Evolutionary conservation across 257 asterid species (phyloP), one percentile per base, ranked within the genome.

Genomic region (Plantago ovata): DNA sequence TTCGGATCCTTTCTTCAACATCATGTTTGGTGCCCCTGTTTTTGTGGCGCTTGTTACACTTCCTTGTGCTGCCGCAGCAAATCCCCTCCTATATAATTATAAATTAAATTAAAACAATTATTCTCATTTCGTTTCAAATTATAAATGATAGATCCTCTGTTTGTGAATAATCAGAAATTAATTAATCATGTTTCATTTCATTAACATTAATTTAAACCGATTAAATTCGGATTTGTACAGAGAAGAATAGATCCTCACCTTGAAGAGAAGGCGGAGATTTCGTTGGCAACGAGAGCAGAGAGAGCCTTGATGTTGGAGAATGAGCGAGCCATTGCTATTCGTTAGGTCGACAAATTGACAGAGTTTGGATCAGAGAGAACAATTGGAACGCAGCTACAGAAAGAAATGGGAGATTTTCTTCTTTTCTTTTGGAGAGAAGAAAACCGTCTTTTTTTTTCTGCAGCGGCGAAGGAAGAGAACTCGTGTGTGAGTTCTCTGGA

Each of bases 81-180:
- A 80, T 42, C 87, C 87, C 71, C 79, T 75, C 67, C 87, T 72
- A 60, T 14, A 58, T 7, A 54, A n/a, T n/a, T n/a, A n/a, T n/a
- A n/a, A n/a, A n/a, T n/a, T n/a, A n/a, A n/a, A n/a, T n/a, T n/a
- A n/a, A n/a, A n/a, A n/a, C n/a, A n/a, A n/a, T n/a, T n/a, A n/a
- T n/a, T n/a, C n/a, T n/a, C n/a, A n/a, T n/a, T n/a, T n/a, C n/a
- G n/a, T n/a, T n/a, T n/a, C n/a, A n/a, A n/a, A n/a, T n/a, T n/a
- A n/a, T n/a, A n/a, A n/a, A n/a, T n/a, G 3, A 28, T 28, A 28
- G 36, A 28, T 28, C 36, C 36, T 28, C 36, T 28, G 36, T 28
- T 28, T 28, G 4, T 8, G 3, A 3, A 28, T 6, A 28, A 28
- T 28, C 33, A 28, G 7, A 28, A n/a, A n/a, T n/a, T 8, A 28